Conservation (phyloP, 768 basidiomycete species). For the Ramaria sp. region DNA sequence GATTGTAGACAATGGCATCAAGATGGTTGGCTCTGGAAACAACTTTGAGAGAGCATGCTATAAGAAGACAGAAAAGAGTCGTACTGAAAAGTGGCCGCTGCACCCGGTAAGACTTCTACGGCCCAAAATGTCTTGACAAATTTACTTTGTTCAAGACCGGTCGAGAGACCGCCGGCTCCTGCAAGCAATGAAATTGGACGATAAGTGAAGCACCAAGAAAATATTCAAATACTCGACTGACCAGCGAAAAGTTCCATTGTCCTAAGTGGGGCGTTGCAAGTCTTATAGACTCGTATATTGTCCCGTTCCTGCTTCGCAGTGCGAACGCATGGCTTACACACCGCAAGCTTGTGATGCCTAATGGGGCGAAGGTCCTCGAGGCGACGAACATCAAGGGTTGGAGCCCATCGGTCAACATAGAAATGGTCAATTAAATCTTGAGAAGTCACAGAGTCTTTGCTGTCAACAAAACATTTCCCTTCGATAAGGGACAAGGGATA, state of each 20-base stretch:
- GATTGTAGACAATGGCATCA: conserved; percentile 46
- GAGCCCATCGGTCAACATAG: conserved; percentile 31
- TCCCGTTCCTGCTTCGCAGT: conserved; percentile 18
- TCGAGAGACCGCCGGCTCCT: conserved; percentile 71
- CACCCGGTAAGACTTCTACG: conserved; percentile 51
- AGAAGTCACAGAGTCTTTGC: neutral
- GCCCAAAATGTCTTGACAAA: conserved; percentile 60
- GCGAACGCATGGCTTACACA: conserved; percentile 30
- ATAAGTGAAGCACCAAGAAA: neutral
- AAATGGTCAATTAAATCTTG: conserved; percentile 34
- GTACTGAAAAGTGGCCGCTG: conserved; percentile 55
- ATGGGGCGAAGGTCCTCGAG: neutral
- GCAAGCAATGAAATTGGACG: neutral
- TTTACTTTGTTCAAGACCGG: conserved; percentile 50
- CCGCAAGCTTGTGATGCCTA: conserved; percentile 16
- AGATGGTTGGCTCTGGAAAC: conserved; percentile 51
- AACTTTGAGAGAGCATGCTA: neutral
- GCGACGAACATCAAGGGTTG: conserved; percentile 12
- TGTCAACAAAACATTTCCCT: conserved; percentile 43
- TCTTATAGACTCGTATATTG: conserved; percentile 18
- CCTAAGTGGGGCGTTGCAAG: conserved; percentile 33
- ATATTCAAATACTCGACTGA: conserved; percentile 18
- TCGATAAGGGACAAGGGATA: conserved; percentile 31
- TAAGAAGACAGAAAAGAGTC: conserved; percentile 11
- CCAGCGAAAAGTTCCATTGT: conserved; percentile 65